These are phyloP conservation scores for Coemansia sp. DNA, from an alignment of 192 early-diverging fungal genomes.

Conservation along the genomic window DNA sequence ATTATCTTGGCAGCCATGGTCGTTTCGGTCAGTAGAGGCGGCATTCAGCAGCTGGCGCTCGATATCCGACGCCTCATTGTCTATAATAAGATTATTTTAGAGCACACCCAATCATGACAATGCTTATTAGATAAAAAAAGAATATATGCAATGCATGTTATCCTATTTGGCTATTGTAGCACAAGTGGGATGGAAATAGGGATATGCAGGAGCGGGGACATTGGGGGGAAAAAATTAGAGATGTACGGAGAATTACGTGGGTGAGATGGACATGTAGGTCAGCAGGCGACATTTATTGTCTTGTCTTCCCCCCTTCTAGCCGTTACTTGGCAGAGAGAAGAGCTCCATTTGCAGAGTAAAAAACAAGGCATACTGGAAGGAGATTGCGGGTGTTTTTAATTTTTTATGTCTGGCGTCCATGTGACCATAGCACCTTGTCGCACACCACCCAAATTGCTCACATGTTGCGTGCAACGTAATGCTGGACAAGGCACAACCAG, in stretches of 20 bases:
- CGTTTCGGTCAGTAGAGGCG: not conserved
- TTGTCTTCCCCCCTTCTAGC: not conserved
- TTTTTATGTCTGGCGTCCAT: not conserved
- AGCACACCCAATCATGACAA: slow-evolving; percentile 6
- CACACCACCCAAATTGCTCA: slow-evolving; percentile 9
- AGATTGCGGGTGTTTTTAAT: slow-evolving; percentile 4
- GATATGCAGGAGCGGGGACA: slow-evolving; percentile 4
- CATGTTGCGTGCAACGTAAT: slow-evolving; percentile 13
- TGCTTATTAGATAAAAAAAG: slow-evolving; percentile 8
- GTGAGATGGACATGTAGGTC: not conserved
- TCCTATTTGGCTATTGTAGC: slow-evolving; percentile 9
- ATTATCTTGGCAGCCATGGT: not conserved
- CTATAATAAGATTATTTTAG: slow-evolving; percentile 11
- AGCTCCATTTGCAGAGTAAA: not conserved
- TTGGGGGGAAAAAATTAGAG: not conserved
- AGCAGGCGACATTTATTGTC: not conserved
- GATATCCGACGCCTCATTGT: slow-evolving; percentile 13
- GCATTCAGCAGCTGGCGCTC: slow-evolving; percentile 19
- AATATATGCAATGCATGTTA: slow-evolving; percentile 10
- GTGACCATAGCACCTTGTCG: slow-evolving; percentile 2
- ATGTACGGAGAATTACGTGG: slow-evolving; percentile 1
- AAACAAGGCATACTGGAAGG: not conserved
- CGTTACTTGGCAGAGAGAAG: not conserved
- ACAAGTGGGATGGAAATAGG: not conserved
- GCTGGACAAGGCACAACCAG: slow-evolving; percentile 5